A percentile compares a stretch with the other conserved stretches of the same genome.
Evolutionary conservation across 2,329 filamentous ascomycete genomes (phyloP).

Genomic region (Epichloe amarillans): DNA sequence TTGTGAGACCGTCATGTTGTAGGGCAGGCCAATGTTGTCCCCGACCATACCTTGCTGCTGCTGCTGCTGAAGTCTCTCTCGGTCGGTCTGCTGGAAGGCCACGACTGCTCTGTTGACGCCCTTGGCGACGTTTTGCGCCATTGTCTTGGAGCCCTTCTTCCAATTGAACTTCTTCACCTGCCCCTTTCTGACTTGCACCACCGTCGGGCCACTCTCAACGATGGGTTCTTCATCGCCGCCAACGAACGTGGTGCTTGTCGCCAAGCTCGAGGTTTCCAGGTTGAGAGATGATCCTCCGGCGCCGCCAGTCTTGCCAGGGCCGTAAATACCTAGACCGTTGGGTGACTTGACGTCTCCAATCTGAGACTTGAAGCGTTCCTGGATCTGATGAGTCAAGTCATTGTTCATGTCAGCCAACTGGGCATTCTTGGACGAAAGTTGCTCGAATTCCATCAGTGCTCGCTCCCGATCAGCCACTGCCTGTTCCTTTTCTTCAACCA

Average conservation of each 20-base stretch:
- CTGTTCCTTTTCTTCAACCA: slow-evolving; percentile 74
- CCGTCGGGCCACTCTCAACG: slow-evolving; percentile 67
- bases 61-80: slow-evolving; percentile 37
- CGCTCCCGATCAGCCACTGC: slow-evolving; percentile 80
- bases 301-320: slow-evolving; percentile 32
- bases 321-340: slow-evolving; percentile 45
- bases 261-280: slow-evolving; percentile 38
- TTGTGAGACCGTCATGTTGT: slow-evolving; percentile 51
- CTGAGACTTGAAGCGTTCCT: slow-evolving; percentile 80
- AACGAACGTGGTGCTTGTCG: slow-evolving; percentile 45
- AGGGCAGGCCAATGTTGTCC: slow-evolving; percentile 56
- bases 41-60: slow-evolving; percentile 40
- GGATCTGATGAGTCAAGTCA: slow-evolving; percentile 85
- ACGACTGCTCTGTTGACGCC: slow-evolving; percentile 86
- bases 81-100: slow-evolving; percentile 48
- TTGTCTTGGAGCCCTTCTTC: slow-evolving; percentile 91
- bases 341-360: slow-evolving; percentile 38
- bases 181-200: slow-evolving; percentile 88
- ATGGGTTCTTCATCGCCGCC: slow-evolving; percentile 54
- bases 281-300: slow-evolving; percentile 34
- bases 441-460: slow-evolving; percentile 89
- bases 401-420: slow-evolving; percentile 94
- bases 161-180: slow-evolving; percentile 96
- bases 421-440: slow-evolving; percentile 84
- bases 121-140: slow-evolving; percentile 89